A percentile compares a stretch with the other conserved stretches of the same genome.
These are phyloP conservation scores for Cucumis hystrix DNA, from an alignment of 306 rosid genomes.

Conservation along the genomic window DNA sequence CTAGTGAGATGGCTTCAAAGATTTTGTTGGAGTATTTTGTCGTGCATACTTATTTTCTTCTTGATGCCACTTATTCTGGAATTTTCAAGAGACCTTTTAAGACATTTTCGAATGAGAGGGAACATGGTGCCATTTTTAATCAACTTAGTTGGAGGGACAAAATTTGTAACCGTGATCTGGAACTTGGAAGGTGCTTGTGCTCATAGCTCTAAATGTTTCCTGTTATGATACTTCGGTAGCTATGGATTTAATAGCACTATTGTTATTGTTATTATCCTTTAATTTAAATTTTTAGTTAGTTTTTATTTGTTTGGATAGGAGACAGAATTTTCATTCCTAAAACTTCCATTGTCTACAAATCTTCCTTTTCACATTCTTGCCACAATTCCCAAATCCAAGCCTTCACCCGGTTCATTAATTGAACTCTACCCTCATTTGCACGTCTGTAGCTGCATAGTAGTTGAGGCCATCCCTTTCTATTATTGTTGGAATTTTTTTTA, in stretches of 20 bases:
- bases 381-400: not conserved
- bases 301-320: not conserved
- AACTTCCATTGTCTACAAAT: not conserved
- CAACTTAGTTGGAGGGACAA: slow-evolving; percentile 40
- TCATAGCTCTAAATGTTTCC: not conserved
- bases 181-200: slow-evolving; percentile 44
- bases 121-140: slow-evolving; percentile 14
- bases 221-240: not conserved
- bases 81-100: slow-evolving; percentile 30
- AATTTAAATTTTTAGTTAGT: not conserved
- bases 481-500: not conserved
- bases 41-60: slow-evolving; percentile 83
- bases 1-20: slow-evolving; percentile 88
- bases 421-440: not conserved
- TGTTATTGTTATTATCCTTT: not conserved
- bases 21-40: slow-evolving; percentile 79
- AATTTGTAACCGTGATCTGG: slow-evolving; percentile 31
- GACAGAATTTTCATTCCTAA: not conserved
- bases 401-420: not conserved
- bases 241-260: not conserved
- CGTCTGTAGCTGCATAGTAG: not conserved
- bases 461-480: not conserved
- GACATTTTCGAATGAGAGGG: slow-evolving; percentile 28
- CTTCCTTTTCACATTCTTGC: not conserved
- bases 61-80: slow-evolving; percentile 66